Evolutionary conservation across 148 eudicot species (phyloP), one percentile per base, ranked within the genome.

Genomic region (Talinum fruticosum): DNA sequence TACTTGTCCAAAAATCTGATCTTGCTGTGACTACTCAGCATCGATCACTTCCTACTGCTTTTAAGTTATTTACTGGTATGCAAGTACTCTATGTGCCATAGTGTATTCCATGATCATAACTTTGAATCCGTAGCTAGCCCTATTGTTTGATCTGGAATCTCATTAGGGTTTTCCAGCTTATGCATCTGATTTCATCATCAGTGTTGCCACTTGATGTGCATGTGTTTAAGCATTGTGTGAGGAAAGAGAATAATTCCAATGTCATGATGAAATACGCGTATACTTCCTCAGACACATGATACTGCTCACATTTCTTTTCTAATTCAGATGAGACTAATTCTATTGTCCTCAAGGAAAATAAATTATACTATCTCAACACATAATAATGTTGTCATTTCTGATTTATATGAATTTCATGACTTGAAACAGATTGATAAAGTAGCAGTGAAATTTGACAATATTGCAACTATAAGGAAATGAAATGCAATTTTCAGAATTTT

Each of bases 1-100:
- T 93, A 96, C 75, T 82, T 93, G 72, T 93, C 98, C 18, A 96
- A 88, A 96, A 96, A 77, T 91, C 97, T 69, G 97, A 96, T 65
- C 83, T 96, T 82, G 82, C 92, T 26, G 59, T 71, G 82, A 91
- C 97, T 61, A 78, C 85, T 66, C 98, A 90, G 66, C 92, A 89
- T n/a, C 86, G 99, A 61, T 87, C 98, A 54, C 84, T 93, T 33
- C 99, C 98, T n/a, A 88, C 95, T 78, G 81, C 99, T 73, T 96
- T 93, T 75, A 96, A 88, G 79, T 80, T 93, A 80, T 93, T 89
- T 81, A 93, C 98, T 72, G 98, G 98, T 93, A 87, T 77, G 86
- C 23, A 37, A 57, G 21, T 69, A 21, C 24, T 24, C 24, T 75
- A 23, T 12, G 15, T 51, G 30, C 34, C 68, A 18, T 37, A 74